Percentiles rank a stretch among this genome's conserved stretches.
phyloP scores from a whole-genome alignment of 2,329 filamentous ascomycete genomes.

The Tolypocladium album region DNA sequence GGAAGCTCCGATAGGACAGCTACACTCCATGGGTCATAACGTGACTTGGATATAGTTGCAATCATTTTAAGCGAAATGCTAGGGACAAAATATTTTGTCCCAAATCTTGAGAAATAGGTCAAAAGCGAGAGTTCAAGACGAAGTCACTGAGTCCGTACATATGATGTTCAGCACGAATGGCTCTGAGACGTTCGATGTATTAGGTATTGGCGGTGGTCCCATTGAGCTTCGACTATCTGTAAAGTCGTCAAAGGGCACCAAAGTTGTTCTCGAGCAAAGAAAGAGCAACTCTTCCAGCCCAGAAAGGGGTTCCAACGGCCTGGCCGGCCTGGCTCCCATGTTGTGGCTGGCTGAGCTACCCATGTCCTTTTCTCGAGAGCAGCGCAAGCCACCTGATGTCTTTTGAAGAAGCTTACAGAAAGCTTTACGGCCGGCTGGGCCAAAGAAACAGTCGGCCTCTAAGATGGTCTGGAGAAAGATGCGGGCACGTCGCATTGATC shows the following conservation, averaged over 20 bases:
- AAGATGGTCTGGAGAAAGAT: background rate
- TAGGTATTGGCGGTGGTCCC: background rate
- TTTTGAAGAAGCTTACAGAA: background rate
- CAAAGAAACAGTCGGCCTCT: background rate
- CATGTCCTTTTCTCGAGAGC: background rate
- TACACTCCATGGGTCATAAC: background rate
- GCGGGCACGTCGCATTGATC: background rate
- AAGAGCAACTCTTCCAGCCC: background rate
- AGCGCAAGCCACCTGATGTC: too few species aligned
- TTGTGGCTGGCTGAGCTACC: background rate
- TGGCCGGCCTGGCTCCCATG: background rate
- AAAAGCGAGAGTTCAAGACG: background rate
- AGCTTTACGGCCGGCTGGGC: background rate
- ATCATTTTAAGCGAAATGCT: background rate
- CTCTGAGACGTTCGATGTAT: background rate
- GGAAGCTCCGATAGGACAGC: background rate
- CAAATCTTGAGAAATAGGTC: background rate
- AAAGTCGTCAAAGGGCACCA: background rate
- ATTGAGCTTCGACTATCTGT: background rate
- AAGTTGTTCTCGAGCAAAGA: background rate
- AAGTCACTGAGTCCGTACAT: background rate
- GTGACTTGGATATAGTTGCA: background rate
- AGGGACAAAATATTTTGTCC: background rate
- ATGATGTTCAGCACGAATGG: background rate
- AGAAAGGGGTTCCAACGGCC: background rate